Conservation (phyloP, 345 rosid genomes). For the Linum usitatissimum region DNA sequence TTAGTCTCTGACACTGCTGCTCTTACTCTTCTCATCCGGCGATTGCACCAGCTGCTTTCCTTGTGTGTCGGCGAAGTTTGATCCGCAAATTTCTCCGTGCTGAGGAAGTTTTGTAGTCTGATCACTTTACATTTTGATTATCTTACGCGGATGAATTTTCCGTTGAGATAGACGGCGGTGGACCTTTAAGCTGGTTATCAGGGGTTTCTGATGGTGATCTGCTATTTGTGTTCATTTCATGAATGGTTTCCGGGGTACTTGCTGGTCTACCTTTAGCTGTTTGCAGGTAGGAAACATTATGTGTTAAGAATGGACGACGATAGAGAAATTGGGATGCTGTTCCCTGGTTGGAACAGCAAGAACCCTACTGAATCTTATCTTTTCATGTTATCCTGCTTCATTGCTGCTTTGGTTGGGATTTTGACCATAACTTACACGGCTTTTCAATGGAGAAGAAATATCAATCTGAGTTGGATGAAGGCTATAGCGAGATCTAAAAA, state of each 20-base stretch:
- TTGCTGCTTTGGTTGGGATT: slow-evolving; percentile 74
- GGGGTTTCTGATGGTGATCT: not conserved
- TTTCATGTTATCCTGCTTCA: slow-evolving; percentile 47
- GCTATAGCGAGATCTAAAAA: slow-evolving; percentile 87
- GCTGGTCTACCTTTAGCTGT: not conserved
- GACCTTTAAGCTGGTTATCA: not conserved
- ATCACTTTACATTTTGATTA: not conserved
- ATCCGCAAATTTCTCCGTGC: not conserved
- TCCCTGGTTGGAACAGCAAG: slow-evolving; percentile 40
- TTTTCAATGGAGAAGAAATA: slow-evolving; percentile 93
- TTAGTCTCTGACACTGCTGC: not conserved
- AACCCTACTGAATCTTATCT: slow-evolving; percentile 47
- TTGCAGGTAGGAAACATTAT: not conserved
- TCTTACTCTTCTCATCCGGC: not conserved
- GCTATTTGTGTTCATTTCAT: not conserved
- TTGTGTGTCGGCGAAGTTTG: not conserved
- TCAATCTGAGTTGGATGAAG: slow-evolving; percentile 87
- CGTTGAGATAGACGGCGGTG: not conserved
- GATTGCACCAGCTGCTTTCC: not conserved
- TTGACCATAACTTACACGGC: slow-evolving; percentile 81
- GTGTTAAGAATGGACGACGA: slow-evolving; percentile 51
- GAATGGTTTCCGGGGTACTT: not conserved
- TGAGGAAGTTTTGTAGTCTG: not conserved
- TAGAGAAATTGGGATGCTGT: slow-evolving; percentile 36
- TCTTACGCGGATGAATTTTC: no score